phyloP scores from a whole-genome alignment of 1,284 basidiomycete species.

The Ceratobasidium sp. region DNA sequence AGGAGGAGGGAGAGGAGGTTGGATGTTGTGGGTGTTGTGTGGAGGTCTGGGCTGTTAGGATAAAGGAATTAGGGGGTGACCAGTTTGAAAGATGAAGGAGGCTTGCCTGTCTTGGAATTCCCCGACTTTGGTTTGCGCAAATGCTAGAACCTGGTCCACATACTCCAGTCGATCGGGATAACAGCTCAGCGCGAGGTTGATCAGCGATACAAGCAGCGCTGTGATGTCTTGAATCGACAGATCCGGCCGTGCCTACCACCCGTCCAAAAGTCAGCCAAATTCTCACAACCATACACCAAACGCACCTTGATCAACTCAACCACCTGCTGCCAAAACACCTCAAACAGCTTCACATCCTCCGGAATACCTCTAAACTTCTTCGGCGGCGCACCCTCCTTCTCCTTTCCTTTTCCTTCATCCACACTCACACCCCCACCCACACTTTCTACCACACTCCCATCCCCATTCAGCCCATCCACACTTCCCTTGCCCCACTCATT shows the following conservation, averaged over 20 bases:
- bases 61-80: background rate
- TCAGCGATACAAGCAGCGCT: slow-evolving; percentile 90
- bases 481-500: slow-evolving; percentile 47
- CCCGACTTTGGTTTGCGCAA: slow-evolving; percentile 84
- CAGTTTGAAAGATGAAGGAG: background rate
- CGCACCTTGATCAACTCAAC: slow-evolving; percentile 92
- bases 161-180: slow-evolving; percentile 96
- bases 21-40: slow-evolving; percentile 83
- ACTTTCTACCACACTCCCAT: slow-evolving; percentile 37
- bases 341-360: slow-evolving; percentile 90
- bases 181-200: slow-evolving; percentile 92
- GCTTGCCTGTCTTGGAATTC: slow-evolving; percentile 81
- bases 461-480: slow-evolving; percentile 45
- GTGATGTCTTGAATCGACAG: slow-evolving; percentile 95
- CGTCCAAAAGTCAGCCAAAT: background rate
- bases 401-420: slow-evolving; percentile 66
- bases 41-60: slow-evolving; percentile 77
- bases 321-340: slow-evolving; percentile 98
- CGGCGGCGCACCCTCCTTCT: slow-evolving; percentile 57
- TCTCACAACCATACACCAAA: slow-evolving; percentile 29
- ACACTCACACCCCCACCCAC: slow-evolving; percentile 47
- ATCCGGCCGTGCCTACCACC: slow-evolving; percentile 85
- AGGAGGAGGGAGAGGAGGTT: slow-evolving; percentile 90
- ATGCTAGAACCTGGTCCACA: slow-evolving; percentile 91
- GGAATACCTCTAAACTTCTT: slow-evolving; percentile 92